Conservation (phyloP, 306 rosid genomes). For the Senna siamea region DNA sequence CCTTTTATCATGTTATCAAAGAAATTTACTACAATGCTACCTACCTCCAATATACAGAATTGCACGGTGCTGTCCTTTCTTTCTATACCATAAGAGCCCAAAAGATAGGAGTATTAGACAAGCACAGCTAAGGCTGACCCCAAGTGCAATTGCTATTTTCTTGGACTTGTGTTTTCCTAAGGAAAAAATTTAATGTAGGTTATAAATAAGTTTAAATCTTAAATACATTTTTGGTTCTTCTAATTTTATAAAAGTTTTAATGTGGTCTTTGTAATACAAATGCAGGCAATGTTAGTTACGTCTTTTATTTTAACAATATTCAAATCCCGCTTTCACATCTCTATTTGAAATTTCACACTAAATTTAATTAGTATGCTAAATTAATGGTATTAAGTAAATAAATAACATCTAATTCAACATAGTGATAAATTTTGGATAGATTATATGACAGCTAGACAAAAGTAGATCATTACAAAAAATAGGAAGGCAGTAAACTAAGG, state of each 20-base stretch:
- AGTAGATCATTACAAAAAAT: no score
- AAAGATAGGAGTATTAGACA: constrained; percentile 55
- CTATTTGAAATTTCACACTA: neutral
- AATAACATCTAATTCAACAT: no score
- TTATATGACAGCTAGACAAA: no score
- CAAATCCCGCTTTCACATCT: neutral
- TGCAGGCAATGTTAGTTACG: no score
- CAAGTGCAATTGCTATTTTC: constrained; percentile 80
- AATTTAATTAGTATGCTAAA: neutral
- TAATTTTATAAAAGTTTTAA: no score
- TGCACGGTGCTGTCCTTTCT: constrained; percentile 60
- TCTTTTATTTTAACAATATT: no score
- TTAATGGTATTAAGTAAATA: no score
- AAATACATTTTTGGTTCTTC: no score
- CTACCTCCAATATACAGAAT: constrained; percentile 72
- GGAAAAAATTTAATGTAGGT: neutral
- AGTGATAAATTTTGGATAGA: no score
- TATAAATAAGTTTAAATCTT: no score
- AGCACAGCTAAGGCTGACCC: constrained; percentile 71
- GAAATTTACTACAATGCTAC: constrained; percentile 30
- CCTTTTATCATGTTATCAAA: constrained; percentile 14
- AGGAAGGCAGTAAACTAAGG: neutral
- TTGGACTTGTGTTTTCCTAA: constrained; percentile 68
- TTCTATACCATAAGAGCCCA: constrained; percentile 66
- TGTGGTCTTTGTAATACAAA: no score